Evolutionary conservation across 441 rosid genomes (phyloP).

Genomic region (Mallotus japonicus): DNA sequence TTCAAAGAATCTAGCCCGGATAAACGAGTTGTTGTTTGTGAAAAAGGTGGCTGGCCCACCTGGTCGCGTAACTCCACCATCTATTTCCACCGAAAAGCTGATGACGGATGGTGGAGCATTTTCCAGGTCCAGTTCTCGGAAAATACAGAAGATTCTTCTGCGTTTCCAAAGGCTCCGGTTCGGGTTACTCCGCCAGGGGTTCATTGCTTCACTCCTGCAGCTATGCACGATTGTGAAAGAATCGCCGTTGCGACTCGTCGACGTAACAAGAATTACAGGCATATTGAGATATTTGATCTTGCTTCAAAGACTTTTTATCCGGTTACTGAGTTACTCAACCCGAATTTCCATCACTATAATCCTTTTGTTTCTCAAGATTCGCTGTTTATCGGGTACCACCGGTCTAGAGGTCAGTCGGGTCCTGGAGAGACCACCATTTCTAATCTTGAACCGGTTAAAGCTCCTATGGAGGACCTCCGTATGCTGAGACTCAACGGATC

Average conservation of each 20-base stretch:
- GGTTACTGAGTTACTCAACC: constrained; percentile 54
- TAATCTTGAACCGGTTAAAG: constrained; percentile 53
- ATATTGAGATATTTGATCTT: constrained; percentile 64
- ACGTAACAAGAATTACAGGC: constrained; percentile 42
- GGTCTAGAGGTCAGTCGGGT: constrained; percentile 64
- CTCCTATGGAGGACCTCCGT: constrained; percentile 49
- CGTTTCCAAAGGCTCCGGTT: constrained; percentile 36
- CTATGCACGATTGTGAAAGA: constrained; percentile 53
- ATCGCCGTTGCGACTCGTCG: constrained; percentile 79
- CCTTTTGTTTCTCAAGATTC: constrained; percentile 68
- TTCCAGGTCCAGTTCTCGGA: constrained; percentile 43
- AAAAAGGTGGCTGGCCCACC: constrained; percentile 84
- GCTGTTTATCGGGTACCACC: constrained; percentile 59
- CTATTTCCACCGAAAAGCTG: constrained; percentile 72
- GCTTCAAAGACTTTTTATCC: constrained; percentile 38
- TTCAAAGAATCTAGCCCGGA: constrained; percentile 47
- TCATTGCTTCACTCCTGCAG: constrained; percentile 89
- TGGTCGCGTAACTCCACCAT: constrained; percentile 70
- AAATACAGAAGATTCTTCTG: constrained; percentile 13
- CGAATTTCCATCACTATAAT: constrained; percentile 66
- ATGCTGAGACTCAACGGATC: constrained; percentile 60
- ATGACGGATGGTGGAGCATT: constrained; percentile 95
- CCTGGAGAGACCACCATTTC: constrained; percentile 48
- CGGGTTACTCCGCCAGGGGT: constrained; percentile 83
- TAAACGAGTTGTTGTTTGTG: constrained; percentile 46